Conservation (phyloP, 371 early-diverging fungal genomes). For the Mucor irregularis region DNA sequence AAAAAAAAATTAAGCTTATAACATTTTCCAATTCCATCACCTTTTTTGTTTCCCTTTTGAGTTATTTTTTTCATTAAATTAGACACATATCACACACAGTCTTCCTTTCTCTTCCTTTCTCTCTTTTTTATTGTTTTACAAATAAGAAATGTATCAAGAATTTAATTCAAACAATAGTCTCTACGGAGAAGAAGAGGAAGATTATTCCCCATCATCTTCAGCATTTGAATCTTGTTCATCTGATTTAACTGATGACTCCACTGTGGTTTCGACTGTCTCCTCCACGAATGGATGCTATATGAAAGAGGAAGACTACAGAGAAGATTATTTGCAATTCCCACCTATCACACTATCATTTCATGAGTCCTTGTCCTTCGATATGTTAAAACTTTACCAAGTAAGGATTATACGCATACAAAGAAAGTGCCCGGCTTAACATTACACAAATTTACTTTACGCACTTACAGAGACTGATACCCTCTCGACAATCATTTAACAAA, state of each 20-base stretch:
- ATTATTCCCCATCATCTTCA: constrained; percentile 11
- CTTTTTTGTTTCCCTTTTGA: constrained; percentile 3
- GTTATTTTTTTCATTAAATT: not conserved
- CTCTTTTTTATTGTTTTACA: not conserved
- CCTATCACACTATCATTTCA: constrained; percentile 8
- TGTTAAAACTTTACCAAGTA: constrained; percentile 36
- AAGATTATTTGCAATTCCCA: not conserved
- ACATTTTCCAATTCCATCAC: too few relatives aligned
- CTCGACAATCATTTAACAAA: constrained; percentile 54
- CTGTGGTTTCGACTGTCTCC: constrained; percentile 1
- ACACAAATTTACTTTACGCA: not conserved
- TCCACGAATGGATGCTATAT: not conserved
- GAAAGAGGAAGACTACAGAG: not conserved
- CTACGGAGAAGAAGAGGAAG: constrained; percentile 6
- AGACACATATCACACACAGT: not conserved
- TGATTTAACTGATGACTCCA: constrained; percentile 11
- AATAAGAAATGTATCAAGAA: not conserved
- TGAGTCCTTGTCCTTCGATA: constrained; percentile 17
- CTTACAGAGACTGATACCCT: constrained; percentile 50
- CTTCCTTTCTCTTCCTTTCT: not conserved
- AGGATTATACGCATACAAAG: not conserved
- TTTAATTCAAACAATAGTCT: not conserved
- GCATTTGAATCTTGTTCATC: constrained; percentile 19
- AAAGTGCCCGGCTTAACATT: not conserved
- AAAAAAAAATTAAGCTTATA: too few relatives aligned